A percentile compares a stretch with the other conserved stretches of the same genome.
phyloP scores from a whole-genome alignment of 1,284 basidiomycete species.

The Papiliotrema fonsecae region DNA sequence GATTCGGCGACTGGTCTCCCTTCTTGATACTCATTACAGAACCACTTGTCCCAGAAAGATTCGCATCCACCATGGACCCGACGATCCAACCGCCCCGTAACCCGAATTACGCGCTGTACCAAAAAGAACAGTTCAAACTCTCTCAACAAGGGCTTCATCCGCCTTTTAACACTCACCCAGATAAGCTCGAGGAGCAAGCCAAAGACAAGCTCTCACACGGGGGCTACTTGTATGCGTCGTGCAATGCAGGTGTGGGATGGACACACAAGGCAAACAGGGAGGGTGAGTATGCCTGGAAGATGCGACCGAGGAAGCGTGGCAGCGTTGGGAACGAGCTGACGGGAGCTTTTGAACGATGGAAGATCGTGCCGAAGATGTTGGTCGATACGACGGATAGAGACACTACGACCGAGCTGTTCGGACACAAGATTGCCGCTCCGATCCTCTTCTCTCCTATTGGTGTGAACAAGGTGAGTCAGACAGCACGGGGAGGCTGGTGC shows the following conservation, averaged over 20 bases:
- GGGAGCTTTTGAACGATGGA: constrained; percentile 50
- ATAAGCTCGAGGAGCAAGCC: constrained; percentile 53
- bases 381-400: constrained; percentile 61
- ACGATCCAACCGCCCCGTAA: constrained; percentile 55
- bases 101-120: constrained; percentile 57
- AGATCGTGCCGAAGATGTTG: constrained; percentile 68
- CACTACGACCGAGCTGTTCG: constrained; percentile 60
- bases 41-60: too few species aligned
- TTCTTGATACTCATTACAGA: too few species aligned
- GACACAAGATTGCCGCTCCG: constrained; percentile 60
- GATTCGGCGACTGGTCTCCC: too few species aligned
- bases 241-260: constrained; percentile 57
- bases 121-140: constrained; percentile 54
- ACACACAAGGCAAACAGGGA: constrained; percentile 56
- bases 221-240: constrained; percentile 57
- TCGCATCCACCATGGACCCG: constrained; percentile 50
- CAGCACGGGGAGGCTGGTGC: neutral
- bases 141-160: constrained; percentile 37
- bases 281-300: constrained; percentile 25
- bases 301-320: neutral
- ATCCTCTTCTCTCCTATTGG: constrained; percentile 69
- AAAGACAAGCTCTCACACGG: constrained; percentile 55
- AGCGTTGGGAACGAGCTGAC: neutral
- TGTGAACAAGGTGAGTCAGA: constrained; percentile 63
- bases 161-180: constrained; percentile 47